Percentiles rank a stretch among this genome's conserved stretches.
These are phyloP conservation scores for Seiridium cupressi DNA, from an alignment of 2,329 filamentous ascomycete genomes.

Conservation along the genomic window DNA sequence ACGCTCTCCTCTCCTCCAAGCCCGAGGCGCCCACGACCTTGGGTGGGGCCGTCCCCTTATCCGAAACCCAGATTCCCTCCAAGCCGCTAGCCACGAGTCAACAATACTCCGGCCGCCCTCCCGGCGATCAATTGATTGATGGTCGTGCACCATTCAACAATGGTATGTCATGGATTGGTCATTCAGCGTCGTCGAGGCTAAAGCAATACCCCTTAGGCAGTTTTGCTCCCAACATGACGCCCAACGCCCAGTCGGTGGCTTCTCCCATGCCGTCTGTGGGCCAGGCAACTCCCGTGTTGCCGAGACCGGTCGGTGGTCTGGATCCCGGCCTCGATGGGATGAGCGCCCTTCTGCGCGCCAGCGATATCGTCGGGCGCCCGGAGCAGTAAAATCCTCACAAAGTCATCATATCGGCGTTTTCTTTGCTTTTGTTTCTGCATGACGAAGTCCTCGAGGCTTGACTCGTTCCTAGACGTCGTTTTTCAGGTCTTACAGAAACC, in stretches of 20 bases:
- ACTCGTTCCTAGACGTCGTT: slow-evolving; percentile 8
- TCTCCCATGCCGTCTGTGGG: not conserved
- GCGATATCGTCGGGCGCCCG: slow-evolving; percentile 55
- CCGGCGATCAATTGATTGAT: not conserved
- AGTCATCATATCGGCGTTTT: not conserved
- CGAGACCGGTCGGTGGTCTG: not conserved
- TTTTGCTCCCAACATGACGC: not conserved
- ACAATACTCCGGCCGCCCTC: slow-evolving; percentile 8
- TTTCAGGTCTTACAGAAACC: not conserved
- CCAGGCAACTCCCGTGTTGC: not conserved
- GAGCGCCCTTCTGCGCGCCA: slow-evolving; percentile 55
- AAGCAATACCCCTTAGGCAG: not conserved
- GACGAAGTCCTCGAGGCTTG: not conserved
- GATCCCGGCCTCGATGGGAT: slow-evolving; percentile 51
- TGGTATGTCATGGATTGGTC: not conserved
- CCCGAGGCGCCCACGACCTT: slow-evolving; percentile 16
- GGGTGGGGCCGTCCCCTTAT: slow-evolving; percentile 9
- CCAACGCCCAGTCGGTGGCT: not conserved
- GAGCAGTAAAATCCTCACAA: not conserved
- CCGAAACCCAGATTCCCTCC: not conserved
- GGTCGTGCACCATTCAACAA: not conserved
- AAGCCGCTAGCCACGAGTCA: not conserved
- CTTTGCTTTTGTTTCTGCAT: not conserved
- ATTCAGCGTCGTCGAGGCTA: not conserved
- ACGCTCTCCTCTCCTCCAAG: slow-evolving; percentile 48